phyloP scores from a whole-genome alignment of 139 green algal genomes.

The Nannochloris sp. region DNA sequence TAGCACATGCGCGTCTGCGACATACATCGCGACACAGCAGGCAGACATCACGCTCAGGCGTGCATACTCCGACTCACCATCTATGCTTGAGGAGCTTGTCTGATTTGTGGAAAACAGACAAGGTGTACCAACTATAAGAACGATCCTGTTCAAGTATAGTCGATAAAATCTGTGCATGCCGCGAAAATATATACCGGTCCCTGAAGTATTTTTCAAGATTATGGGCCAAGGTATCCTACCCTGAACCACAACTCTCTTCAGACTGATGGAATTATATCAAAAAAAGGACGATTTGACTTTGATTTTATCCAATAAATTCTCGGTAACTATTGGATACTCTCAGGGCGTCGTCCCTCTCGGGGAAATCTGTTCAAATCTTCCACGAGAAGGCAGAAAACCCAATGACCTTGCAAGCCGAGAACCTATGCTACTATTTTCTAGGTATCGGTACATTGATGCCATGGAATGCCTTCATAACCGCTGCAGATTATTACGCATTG shows the following conservation, averaged over 20 bases:
- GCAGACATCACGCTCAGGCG: conserved; percentile 11
- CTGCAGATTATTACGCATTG: conserved; percentile 38
- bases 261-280: too few relatives aligned
- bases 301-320: too few relatives aligned
- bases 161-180: not conserved
- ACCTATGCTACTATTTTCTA: conserved; percentile 1
- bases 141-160: conserved; percentile 14
- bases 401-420: not conserved
- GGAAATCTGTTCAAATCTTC: not conserved
- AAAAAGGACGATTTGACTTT: too few relatives aligned
- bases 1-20: conserved; percentile 4
- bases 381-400: too few relatives aligned
- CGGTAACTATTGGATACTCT: too few relatives aligned
- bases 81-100: conserved; percentile 16
- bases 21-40: conserved; percentile 5
- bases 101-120: conserved; percentile 11
- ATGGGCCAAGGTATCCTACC: not conserved
- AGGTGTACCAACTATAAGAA: conserved; percentile 15
- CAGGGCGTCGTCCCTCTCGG: too few relatives aligned
- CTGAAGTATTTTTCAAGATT: not conserved
- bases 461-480: conserved; percentile 73
- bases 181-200: not conserved
- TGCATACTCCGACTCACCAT: conserved; percentile 6
- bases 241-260: too few relatives aligned
- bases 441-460: conserved; percentile 47